phyloP scores from a whole-genome alignment of 208 protist species.

The Angomonas ambiguus region DNA sequence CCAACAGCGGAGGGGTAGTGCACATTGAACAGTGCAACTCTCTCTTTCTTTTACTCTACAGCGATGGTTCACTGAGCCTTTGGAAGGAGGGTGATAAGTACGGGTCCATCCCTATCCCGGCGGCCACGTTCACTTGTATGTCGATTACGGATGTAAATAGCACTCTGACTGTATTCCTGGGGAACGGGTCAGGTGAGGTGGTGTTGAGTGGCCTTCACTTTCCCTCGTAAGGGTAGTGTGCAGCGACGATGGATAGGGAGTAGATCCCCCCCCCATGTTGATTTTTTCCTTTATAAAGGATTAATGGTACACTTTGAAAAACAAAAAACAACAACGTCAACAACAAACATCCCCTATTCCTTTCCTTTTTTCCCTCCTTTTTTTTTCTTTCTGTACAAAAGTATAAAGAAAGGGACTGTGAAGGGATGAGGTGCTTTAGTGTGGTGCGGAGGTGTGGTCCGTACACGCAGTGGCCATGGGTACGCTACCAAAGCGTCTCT shows the following conservation, averaged over 20 bases:
- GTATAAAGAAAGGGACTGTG: not conserved
- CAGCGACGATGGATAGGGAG: too few species aligned
- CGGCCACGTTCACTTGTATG: not conserved
- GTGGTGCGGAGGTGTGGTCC: not conserved
- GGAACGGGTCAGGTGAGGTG: not conserved
- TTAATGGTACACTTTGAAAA: not conserved
- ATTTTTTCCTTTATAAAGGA: too few species aligned
- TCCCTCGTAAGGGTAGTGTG: too few species aligned
- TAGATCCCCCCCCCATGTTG: too few species aligned
- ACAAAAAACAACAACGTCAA: not conserved
- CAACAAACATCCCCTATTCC: not conserved
- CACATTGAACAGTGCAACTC: not conserved
- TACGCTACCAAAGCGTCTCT: not conserved
- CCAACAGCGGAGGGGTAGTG: not conserved
- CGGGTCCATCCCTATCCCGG: not conserved
- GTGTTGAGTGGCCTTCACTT: not conserved
- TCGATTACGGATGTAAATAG: not conserved
- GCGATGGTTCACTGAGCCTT: not conserved
- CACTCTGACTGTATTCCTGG: not conserved
- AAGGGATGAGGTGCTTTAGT: not conserved
- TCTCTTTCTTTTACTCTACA: not conserved
- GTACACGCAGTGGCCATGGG: not conserved
- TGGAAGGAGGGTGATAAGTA: not conserved
- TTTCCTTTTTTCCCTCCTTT: slow-evolving; percentile 7
- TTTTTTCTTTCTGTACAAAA: slow-evolving; percentile 5